Evolutionary conservation across 1,284 basidiomycete genomes (phyloP).

Genomic region (Austropuccinia psidii): DNA sequence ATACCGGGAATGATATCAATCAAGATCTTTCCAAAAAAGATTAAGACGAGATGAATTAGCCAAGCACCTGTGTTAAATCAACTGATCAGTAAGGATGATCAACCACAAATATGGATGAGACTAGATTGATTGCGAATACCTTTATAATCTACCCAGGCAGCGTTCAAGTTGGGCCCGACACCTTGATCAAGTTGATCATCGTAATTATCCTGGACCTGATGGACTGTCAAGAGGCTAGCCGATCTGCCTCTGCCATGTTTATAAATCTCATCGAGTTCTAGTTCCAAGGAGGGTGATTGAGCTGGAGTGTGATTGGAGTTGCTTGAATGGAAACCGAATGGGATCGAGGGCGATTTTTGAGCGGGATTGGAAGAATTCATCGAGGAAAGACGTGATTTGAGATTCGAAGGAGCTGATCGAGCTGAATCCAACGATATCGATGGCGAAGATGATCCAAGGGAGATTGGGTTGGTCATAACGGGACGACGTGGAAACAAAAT

Average conservation of each 20-base stretch:
- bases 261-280: not conserved
- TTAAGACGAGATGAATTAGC: slow-evolving; percentile 93
- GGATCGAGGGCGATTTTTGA: not conserved
- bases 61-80: slow-evolving; percentile 65
- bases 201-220: slow-evolving; percentile 49
- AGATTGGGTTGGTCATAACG: no score
- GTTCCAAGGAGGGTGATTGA: slow-evolving; percentile 11
- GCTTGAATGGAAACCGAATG: not conserved
- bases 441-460: no score
- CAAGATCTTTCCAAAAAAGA: slow-evolving; percentile 79
- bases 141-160: slow-evolving; percentile 97
- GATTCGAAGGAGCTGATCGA: no score
- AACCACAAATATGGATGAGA: not conserved
- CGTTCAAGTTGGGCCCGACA: slow-evolving; percentile 67
- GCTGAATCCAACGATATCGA: no score
- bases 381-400: no score
- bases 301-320: not conserved
- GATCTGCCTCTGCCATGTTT: slow-evolving; percentile 17
- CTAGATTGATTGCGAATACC: slow-evolving; percentile 54
- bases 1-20: slow-evolving; percentile 92
- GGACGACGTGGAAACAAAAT: no score
- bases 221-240: slow-evolving; percentile 46
- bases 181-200: slow-evolving; percentile 50
- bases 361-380: no score
- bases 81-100: not conserved